These are phyloP conservation scores for Hypoxylon intermedium DNA, from an alignment of 495 filamentous ascomycete genomes.

Conservation along the genomic window DNA sequence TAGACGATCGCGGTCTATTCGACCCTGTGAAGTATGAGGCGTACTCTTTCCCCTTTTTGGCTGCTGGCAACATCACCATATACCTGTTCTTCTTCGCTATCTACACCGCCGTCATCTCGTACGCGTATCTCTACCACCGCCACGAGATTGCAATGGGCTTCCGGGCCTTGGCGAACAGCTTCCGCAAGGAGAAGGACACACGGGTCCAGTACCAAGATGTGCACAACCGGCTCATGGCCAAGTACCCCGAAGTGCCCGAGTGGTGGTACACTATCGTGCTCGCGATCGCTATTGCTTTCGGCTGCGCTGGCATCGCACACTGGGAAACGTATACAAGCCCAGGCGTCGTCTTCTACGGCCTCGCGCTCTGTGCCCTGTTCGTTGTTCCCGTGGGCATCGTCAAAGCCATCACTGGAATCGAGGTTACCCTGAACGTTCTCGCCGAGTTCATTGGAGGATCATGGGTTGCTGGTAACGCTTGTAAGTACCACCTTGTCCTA, in stretches of 20 bases:
- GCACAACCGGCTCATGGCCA: conserved; percentile 51
- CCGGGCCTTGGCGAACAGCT: conserved; percentile 36
- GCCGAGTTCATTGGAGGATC: conserved; percentile 56
- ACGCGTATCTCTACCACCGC: conserved; percentile 49
- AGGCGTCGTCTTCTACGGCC: conserved; percentile 52
- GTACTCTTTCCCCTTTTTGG: conserved; percentile 52
- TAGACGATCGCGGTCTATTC: conserved; percentile 49
- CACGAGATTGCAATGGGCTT: conserved; percentile 50
- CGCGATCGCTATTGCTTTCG: conserved; percentile 43
- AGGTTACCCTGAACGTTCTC: conserved; percentile 53
- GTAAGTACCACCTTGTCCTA: conserved; percentile 6
- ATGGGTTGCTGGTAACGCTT: conserved; percentile 49
- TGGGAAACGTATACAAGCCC: conserved; percentile 53
- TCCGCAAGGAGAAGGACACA: conserved; percentile 37
- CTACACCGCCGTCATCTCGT: conserved; percentile 49
- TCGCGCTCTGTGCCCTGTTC: conserved; percentile 51
- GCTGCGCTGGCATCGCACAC: conserved; percentile 46
- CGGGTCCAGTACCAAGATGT: conserved; percentile 40
- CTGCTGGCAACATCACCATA: conserved; percentile 43
- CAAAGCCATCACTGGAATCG: conserved; percentile 51
- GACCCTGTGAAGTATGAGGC: conserved; percentile 44
- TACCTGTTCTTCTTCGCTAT: conserved; percentile 53
- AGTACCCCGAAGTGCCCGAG: conserved; percentile 51
- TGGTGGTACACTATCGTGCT: conserved; percentile 52
- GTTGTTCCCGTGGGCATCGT: conserved; percentile 54